Base-by-base conservation (phyloP, 2,329 filamentous ascomycete species). In the Phyllosticta paracitricarpa region DNA sequence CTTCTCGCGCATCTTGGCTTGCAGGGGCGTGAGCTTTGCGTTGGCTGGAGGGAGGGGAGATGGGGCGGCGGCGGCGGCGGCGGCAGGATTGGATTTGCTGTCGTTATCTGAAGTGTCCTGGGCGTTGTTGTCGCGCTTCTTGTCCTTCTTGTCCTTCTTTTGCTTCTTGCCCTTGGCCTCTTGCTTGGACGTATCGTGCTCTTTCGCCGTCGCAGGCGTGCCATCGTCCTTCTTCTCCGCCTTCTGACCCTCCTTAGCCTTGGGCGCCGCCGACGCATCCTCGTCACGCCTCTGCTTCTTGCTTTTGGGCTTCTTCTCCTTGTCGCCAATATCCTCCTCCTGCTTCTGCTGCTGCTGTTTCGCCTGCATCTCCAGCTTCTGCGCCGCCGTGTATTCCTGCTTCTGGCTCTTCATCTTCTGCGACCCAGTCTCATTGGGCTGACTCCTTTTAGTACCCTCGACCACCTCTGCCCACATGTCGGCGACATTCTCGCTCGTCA, bases 1-100 rank as follows among this genome's bases (percentile, higher is more conserved):
- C 79, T 99, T 99, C 71, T 91, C 88, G 64, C 90, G 87, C 94
- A 99, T 99, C 3, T 90, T 86, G 61, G 88, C 85, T 79, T 99
- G 94, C 61, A 99, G 85, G 3, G 94, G 91, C 0, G 94, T 99
- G 69, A 99, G 84, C 67, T 89, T 90, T 22, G 78, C 71, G 17
- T 76, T 74, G 57, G 74, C 68, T 33, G 61, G 67, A 25, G 54
- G 72, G 68, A 28, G 72, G 64, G 51, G 70, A 66, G 30, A 68
- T 57, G 65, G 25, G 61, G 61, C 40, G 66, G 65, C 61, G 66
- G 68, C 57, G 30, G 58, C 64, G 75, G 71, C 28, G 76, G 68
- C 26, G 68, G 73, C 35, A 78, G 74, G 19, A 22, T 22, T 22
- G 19, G 19, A 22, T 22, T 22, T 51, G 79, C 74, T 7, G 76